Evolutionary conservation across 2,329 filamentous ascomycete species (phyloP).

Genomic region (Aspergillus pseudoviridinutans): DNA sequence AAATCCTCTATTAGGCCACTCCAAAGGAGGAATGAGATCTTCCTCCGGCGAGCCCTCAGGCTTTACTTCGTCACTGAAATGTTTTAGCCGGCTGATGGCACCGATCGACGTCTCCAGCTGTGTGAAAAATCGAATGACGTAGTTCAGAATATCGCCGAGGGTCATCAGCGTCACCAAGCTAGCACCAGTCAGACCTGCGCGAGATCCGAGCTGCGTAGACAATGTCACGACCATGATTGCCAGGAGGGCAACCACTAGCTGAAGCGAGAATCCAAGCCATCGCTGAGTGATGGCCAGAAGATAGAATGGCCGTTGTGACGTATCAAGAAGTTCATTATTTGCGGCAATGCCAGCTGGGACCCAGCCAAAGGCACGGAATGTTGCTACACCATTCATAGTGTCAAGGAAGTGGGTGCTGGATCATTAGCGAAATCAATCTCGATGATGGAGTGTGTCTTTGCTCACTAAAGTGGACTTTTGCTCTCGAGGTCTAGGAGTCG

Average conservation of each 20-base stretch:
- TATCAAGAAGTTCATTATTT: conserved; percentile 35
- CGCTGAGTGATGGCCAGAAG: conserved; percentile 42
- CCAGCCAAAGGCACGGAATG: conserved; percentile 52
- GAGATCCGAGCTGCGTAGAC: conserved; percentile 37
- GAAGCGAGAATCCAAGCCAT: conserved; percentile 41
- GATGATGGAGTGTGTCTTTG: no score
- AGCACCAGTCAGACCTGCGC: conserved; percentile 35
- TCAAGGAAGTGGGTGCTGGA: neutral
- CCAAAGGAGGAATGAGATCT: neutral
- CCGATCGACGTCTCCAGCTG: conserved; percentile 52
- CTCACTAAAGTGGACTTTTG: no score
- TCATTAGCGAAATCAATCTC: no score
- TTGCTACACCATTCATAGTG: conserved; percentile 39
- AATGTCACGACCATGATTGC: conserved; percentile 36
- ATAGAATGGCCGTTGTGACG: conserved; percentile 43
- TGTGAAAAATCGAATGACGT: conserved; percentile 47
- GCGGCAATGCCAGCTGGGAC: conserved; percentile 34
- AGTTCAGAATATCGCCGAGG: conserved; percentile 42
- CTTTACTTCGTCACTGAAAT: conserved; percentile 8
- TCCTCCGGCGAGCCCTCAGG: conserved; percentile 2
- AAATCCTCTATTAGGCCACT: neutral
- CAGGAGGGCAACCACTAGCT: conserved; percentile 40
- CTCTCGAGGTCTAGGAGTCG: no score
- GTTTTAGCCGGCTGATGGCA: conserved; percentile 27
- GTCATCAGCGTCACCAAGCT: conserved; percentile 46